phyloP scores from a whole-genome alignment of 73 alveolate genomes.

The Paramecium octaurelia region DNA sequence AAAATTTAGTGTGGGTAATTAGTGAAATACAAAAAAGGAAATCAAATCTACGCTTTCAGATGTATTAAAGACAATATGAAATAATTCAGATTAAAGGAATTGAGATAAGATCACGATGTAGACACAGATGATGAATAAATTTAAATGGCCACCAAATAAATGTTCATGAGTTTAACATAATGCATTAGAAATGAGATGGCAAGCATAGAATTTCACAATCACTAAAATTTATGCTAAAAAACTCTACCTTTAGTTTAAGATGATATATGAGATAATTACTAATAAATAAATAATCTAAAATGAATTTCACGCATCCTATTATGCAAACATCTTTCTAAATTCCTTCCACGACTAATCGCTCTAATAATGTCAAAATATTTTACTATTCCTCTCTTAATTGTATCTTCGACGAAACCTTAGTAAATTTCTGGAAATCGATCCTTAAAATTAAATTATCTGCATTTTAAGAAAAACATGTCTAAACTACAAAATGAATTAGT shows the following conservation, averaged over 20 bases:
- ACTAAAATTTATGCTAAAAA: not conserved
- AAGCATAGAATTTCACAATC: not conserved
- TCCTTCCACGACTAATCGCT: not conserved
- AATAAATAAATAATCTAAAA: not conserved
- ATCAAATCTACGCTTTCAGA: not conserved
- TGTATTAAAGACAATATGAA: conserved; percentile 19
- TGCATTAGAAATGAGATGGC: not conserved
- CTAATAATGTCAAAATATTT: not conserved
- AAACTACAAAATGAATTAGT: not conserved
- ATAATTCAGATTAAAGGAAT: not conserved
- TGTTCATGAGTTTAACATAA: not conserved
- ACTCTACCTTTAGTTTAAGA: not conserved
- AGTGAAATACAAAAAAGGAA: conserved; percentile 6
- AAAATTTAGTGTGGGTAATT: not conserved
- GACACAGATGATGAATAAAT: conserved; percentile 26
- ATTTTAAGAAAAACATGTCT: not conserved
- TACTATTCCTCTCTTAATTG: not conserved
- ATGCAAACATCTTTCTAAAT: not conserved
- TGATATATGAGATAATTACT: not conserved
- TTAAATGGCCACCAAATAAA: not conserved
- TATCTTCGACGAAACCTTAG: not conserved
- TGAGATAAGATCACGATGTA: not conserved
- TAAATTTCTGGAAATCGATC: not conserved
- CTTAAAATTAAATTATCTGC: not conserved
- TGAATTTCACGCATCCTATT: not conserved